Evolutionary conservation across 352 stramenopile genomes (phyloP).

Genomic region (Phytophthora syringae): DNA sequence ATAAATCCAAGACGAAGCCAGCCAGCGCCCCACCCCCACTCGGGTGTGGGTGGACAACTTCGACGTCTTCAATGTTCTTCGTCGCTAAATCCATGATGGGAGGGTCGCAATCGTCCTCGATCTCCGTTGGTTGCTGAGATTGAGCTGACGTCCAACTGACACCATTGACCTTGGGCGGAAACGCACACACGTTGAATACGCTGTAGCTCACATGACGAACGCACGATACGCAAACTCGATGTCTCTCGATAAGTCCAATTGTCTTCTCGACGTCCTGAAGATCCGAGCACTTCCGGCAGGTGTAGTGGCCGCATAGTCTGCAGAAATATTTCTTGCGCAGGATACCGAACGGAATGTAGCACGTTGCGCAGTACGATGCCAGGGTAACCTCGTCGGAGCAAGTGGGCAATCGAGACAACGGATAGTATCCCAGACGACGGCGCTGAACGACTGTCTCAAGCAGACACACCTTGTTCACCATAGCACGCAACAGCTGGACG

Average conservation of each 20-base stretch:
- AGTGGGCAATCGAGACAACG: constrained; percentile 35
- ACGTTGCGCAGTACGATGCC: constrained; percentile 51
- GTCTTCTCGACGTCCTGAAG: constrained; percentile 55
- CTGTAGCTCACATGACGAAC: constrained; percentile 55
- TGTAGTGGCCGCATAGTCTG: constrained; percentile 59
- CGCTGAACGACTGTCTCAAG: constrained; percentile 55
- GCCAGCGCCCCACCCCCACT: constrained; percentile 13
- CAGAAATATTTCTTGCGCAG: constrained; percentile 62
- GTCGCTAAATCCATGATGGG: constrained; percentile 45
- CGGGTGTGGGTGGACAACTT: constrained; percentile 30
- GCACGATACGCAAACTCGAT: constrained; percentile 59
- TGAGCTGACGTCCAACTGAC: constrained; percentile 28
- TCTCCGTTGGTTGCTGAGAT: constrained; percentile 24
- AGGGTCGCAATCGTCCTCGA: constrained; percentile 34
- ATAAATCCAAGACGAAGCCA: constrained; percentile 32
- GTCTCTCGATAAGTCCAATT: constrained; percentile 43
- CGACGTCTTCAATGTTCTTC: constrained; percentile 47
- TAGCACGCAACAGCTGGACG: constrained; percentile 54
- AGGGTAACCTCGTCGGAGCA: constrained; percentile 28
- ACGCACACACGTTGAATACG: constrained; percentile 49
- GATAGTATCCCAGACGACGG: constrained; percentile 60
- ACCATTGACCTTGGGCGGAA: constrained; percentile 37
- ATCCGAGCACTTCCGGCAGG: constrained; percentile 59
- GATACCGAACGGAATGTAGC: constrained; percentile 51
- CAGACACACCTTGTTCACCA: constrained; percentile 48